Base-by-base conservation (phyloP, 169 alveolate species). In the Eimeria necatrix region DNA sequence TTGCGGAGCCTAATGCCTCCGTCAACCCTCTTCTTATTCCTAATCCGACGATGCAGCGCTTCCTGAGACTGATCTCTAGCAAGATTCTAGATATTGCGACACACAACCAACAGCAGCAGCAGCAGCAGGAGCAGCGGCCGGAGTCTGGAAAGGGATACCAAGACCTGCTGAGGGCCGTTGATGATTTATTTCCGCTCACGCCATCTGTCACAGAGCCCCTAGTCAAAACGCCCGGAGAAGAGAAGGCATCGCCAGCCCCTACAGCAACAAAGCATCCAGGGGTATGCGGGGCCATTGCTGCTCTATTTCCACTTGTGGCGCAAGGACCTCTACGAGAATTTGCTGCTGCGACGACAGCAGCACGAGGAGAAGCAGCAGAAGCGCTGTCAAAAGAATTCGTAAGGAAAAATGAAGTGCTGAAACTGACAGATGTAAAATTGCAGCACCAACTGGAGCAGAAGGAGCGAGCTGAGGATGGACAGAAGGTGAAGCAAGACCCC, bases 251-350 rank as follows among this genome's bases (percentile, higher is more conserved):
- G 12, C 12, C 68, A 68, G 78, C 78, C 12, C 41, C 78, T 18
- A 24, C 78, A 18, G 78, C 46, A 68, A 3, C 41, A 16, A 68
- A 24, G n/a, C 78, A 32, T 32, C 41, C 41, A 56, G 20, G 68
- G 68, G 0, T 10, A 56, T 18, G 22, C 32, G n/a, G 41, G 12
- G 32, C 78, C n/a, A 10, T 68, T 14, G n/a, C 78, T 14, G 78
- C 32, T 68, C n/a, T 68, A 12, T 68, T 68, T 68, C 78, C 78
- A 10, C 78, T 68, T 14, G 78, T 68, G 78, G 78, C 78, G n/a
- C 41, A 14, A 24, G 78, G 78, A 7, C 78, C 78, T 1, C 78
- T 68, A 0, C 12, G 9, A n/a, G 78, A 68, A 14, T 7, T 68
- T 14, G 78, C n/a, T 68, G 78, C 78, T 18, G 78, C 78, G n/a